These are phyloP conservation scores for Blastobotrys terrestris DNA, from an alignment of 805 yeast genomes.

Conservation along the genomic window DNA sequence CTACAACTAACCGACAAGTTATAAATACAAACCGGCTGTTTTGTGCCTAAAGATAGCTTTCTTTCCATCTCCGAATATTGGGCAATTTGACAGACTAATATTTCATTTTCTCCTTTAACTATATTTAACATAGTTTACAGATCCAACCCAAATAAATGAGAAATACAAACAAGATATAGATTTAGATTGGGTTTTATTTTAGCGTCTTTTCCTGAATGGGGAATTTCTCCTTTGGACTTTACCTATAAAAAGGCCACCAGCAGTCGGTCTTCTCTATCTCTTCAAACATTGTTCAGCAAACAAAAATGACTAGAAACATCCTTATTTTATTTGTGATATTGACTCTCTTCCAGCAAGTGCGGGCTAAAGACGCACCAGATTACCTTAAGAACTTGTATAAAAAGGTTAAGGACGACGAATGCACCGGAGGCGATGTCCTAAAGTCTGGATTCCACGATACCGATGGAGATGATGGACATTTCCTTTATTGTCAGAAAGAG, in stretches of 20 bases:
- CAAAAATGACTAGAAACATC: background rate
- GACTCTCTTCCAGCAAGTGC: background rate
- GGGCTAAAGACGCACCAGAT: background rate
- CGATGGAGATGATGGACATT: background rate
- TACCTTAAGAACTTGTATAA: constrained; percentile 2
- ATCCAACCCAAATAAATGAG: background rate
- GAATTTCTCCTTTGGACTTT: background rate
- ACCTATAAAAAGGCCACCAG: background rate
- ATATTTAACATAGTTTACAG: background rate
- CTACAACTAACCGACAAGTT: no score
- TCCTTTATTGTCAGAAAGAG: constrained; percentile 3
- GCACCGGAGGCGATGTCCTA: background rate
- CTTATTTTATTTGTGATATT: background rate
- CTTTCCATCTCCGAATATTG: no score
- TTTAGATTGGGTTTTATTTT: background rate
- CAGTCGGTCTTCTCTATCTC: no score
- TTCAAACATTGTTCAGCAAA: no score
- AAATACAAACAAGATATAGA: background rate
- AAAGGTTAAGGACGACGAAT: background rate
- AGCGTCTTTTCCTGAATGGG: background rate
- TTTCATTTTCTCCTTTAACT: no score
- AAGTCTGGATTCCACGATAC: constrained; percentile 6
- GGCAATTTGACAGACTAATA: no score
- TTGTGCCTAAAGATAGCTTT: no score
- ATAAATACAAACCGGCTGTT: no score